Evolutionary conservation across 129 eudicot genomes (phyloP).

Genomic region (Arctium lappa): DNA sequence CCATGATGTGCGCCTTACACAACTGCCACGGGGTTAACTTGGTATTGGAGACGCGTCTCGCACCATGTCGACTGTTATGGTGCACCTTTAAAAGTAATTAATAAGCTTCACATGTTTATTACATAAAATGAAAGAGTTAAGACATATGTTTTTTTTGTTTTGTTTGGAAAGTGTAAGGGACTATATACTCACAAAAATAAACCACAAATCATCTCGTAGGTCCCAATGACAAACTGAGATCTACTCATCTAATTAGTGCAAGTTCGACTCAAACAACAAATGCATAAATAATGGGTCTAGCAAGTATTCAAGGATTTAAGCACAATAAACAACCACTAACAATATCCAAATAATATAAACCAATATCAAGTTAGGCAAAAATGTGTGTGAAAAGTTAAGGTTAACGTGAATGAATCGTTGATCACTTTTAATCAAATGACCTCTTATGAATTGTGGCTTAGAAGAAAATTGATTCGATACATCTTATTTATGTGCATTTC

Average conservation of each 20-base stretch:
- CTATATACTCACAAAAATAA: no score
- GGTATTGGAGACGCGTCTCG: not conserved
- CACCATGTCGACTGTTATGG: not conserved
- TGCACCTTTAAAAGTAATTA: not conserved
- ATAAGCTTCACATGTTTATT: not conserved
- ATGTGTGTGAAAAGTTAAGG: no score
- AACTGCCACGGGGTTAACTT: not conserved
- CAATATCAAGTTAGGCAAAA: no score
- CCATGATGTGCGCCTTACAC: not conserved
- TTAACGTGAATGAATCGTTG: no score
- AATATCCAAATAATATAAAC: no score
- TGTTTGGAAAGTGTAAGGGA: no score
- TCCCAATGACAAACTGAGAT: not conserved
- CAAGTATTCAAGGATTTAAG: not conserved
- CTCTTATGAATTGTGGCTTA: no score
- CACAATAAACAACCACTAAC: not conserved
- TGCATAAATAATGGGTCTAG: not conserved
- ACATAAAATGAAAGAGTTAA: not conserved
- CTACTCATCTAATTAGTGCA: not conserved
- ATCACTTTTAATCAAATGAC: no score
- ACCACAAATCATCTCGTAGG: not conserved
- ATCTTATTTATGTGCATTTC: no score
- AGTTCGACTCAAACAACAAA: not conserved
- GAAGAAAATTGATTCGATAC: no score
- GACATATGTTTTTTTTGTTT: no score